These are phyloP conservation scores for Talaromyces liani DNA, from an alignment of 495 filamentous ascomycete genomes.

Conservation along the genomic window DNA sequence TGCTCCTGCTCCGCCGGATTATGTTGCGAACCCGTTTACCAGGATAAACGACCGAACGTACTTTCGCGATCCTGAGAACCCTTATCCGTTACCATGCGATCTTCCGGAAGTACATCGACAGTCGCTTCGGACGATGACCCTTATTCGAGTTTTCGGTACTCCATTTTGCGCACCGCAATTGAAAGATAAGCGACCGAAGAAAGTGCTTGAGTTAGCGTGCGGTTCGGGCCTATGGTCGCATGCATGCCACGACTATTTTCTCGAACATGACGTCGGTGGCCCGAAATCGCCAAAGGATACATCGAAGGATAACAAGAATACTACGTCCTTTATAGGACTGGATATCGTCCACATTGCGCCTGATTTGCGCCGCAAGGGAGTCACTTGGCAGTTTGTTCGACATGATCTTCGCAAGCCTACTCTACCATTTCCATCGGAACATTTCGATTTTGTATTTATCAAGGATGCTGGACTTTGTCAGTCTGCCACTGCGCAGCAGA, in stretches of 20 bases:
- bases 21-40: conserved; percentile 55
- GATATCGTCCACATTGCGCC: conserved; percentile 75
- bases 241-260: conserved; percentile 71
- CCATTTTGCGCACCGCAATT: conserved; percentile 68
- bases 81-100: conserved; percentile 85
- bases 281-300: conserved; percentile 1
- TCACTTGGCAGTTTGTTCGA: conserved; percentile 83
- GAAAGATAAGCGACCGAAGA: conserved; percentile 57
- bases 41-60: conserved; percentile 72
- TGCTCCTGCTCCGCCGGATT: conserved; percentile 33
- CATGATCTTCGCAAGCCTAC: conserved; percentile 72
- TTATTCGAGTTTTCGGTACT: conserved; percentile 71
- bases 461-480: conserved; percentile 75
- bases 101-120: conserved; percentile 83
- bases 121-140: conserved; percentile 72
- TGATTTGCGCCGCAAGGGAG: conserved; percentile 61
- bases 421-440: conserved; percentile 71
- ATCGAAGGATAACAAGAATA: conserved; percentile 22
- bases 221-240: conserved; percentile 87
- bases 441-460: conserved; percentile 86
- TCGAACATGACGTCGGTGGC: conserved; percentile 37
- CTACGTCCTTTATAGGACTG: conserved; percentile 71
- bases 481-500: conserved; percentile 52
- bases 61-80: conserved; percentile 62
- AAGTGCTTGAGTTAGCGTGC: conserved; percentile 81